These are phyloP conservation scores for Achlya hypogyna DNA, from an alignment of 352 stramenopile species.

Conservation along the genomic window DNA sequence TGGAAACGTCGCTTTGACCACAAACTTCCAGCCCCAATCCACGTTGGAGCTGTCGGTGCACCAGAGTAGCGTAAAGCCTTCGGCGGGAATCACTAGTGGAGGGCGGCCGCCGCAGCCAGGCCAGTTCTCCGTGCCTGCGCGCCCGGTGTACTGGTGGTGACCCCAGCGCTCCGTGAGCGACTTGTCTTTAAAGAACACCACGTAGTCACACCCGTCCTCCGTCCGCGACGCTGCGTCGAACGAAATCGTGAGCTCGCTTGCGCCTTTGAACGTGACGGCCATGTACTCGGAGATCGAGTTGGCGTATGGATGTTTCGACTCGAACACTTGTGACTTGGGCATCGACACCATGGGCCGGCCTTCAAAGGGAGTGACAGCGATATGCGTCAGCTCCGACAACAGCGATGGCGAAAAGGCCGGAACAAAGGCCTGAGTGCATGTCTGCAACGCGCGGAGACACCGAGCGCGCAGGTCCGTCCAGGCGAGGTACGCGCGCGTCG, in stretches of 20 bases:
- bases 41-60: conserved; percentile 75
- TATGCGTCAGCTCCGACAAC: conserved; percentile 28
- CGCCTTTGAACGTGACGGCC: conserved; percentile 66
- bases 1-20: conserved; percentile 53
- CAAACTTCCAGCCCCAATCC: conserved; percentile 84
- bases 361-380: conserved; percentile 38
- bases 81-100: conserved; percentile 57
- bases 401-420: conserved; percentile 24
- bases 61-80: conserved; percentile 82
- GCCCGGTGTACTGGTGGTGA: conserved; percentile 52
- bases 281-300: conserved; percentile 78
- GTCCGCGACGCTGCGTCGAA: conserved; percentile 67
- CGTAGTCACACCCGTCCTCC: conserved; percentile 65
- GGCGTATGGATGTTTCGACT: conserved; percentile 80
- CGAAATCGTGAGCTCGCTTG: conserved; percentile 46
- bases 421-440: conserved; percentile 16
- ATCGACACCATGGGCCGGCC: conserved; percentile 42
- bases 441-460: conserved; percentile 40
- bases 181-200: conserved; percentile 81
- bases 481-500: conserved; percentile 29
- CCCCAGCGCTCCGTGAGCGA: conserved; percentile 45
- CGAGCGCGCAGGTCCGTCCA: conserved; percentile 48
- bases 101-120: conserved; percentile 49
- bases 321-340: conserved; percentile 58
- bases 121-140: conserved; percentile 64